Base-by-base conservation (phyloP, 164 flowering plant species). In the Taxillus chinensis region DNA sequence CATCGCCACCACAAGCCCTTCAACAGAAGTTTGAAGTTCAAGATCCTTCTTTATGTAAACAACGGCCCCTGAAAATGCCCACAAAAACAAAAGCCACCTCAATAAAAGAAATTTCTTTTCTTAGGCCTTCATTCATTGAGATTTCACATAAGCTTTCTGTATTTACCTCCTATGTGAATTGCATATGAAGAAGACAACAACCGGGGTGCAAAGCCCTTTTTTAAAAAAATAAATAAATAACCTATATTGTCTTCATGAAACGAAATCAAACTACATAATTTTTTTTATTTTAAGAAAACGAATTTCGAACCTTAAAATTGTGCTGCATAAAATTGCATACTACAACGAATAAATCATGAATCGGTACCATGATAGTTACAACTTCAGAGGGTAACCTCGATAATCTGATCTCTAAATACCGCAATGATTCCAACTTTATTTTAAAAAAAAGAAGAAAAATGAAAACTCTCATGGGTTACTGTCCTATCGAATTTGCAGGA, bases 1-100 rank as follows among this genome's bases (percentile, higher is more conserved):
- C 87, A 82, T 87, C 5, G 98, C 98, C 62, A 89, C 98, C 8
- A 92, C 80, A 53, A 92, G 77, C 43, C 96, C 98, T 75, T 89
- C 96, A 1, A 82, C 45, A 4, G 82, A 67, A 45, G 80, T 74
- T 59, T 62, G 74, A 72, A 91, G 65, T 16, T 70, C 61, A 14
- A 89, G 76, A 45, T 91, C 96, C 63, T 68, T 61, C 73, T 80
- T 82, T 64, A 91, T 83, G 78, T 92, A 92, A 61, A 92, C 80
- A 69, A 89, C 66, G 46, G 91, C 82, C 52, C 95, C 98, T 92
- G 75, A 17, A 71, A 7, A 68, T 65, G 17, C 57, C 7, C 27
- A 50, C 7, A 41, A 27, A 4, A 14, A 11, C 13, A 40, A n/a
- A 62, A 45, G 15, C 48, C 58, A 17, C 42, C 27, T 9, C 1